Base-by-base conservation (phyloP, 2,329 filamentous ascomycete genomes). In the Aureobasidium sp. region DNA sequence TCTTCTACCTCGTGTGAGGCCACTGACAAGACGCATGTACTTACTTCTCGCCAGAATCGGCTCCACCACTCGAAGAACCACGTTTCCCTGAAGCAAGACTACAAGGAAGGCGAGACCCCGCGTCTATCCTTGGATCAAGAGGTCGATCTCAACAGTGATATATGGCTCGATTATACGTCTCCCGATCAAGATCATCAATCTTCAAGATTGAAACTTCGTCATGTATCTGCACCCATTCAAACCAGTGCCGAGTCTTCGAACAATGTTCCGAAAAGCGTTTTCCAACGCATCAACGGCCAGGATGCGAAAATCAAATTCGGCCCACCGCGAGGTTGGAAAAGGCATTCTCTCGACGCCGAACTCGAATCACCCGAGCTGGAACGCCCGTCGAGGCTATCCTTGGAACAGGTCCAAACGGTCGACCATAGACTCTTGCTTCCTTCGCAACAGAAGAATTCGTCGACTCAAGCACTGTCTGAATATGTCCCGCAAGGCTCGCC, bases 311-410 rank as follows among this genome's bases (percentile, higher is more conserved):
- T 48, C 5, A 41, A 56, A 2, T 23, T 61, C 20, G 17, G 39
- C 20, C 23, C 59, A 7, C 26, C 29, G 26, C 48, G 42, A 48
- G 63, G 55, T 17, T 64, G 60, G 63, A 58, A 62, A 3, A 55
- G 60, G 23, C 60, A 62, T 7, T 51, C 29, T 27, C 17, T 42
- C 6, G 62, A 64, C 44, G 62, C 60, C 23, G 62, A 64, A 42
- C 58, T 61, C 4, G 52, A 53, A 27, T 64, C 62, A 17, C 58
- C 62, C n/a, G 51, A 60, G 27, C 15, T 58, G 39, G 56, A 64
- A 52, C 58, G 23, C 20, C 32, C 62, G 9, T 20, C 46, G 13
- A 62, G 36, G 15, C 15, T 10, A 15, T 50, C 36, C 26, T 15
- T 37, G 42, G 39, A 47, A 10, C 46, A 32, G 7, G 23, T 13